Base-by-base conservation (phyloP, 257 asterid species). In the Handroanthus guayacan region DNA sequence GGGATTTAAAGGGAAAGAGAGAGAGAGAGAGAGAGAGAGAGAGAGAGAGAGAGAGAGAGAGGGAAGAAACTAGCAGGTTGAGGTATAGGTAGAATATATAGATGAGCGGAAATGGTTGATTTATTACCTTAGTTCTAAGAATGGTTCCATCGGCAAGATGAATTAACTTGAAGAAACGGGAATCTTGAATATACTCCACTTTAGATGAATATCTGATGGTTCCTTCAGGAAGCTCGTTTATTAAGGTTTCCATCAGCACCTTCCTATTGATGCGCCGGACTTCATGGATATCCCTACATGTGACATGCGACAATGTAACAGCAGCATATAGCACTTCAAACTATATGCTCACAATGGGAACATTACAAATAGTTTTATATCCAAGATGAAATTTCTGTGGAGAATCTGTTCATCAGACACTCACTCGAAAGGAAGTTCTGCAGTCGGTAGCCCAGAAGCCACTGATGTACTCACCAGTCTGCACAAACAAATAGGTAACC, bases 191-290 rank as follows among this genome's bases (percentile, higher is more conserved):
- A 1, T 77, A 52, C 57, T 79, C 85, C 16, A 80, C 84, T 67
- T 72, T 79, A 34, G 79, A 80, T 12, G 86, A 87, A 71, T 61
- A 85, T 65, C 84, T 85, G 51, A 87, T 65, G 67, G 88, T 82
- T 38, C 80, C 81, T 37, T 39, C 47, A 2, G 86, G 92, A 68
- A 81, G 84, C 75, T 87, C 84, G 38, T 57, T 76, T 41, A 61
- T 66, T 56, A 88, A 74, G 57, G 81, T 70, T 12, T 84, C 90
- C 39, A 84, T 76, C 48, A 88, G 69, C 48, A 67, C 61, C 14
- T 74, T 81, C 67, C 92, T 82, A 60, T 79, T 82, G 17, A 87
- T 62, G 74, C 87, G 83, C 39, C 88, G 77, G n/a, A 80, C 76
- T 65, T 88, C 87, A 45, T 82, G 84, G 78, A 63, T 76, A 39